Percentiles rank a stretch among this genome's conserved stretches.
Evolutionary conservation across 2,329 filamentous ascomycete genomes (phyloP).

Genomic region (Phoma sp.): DNA sequence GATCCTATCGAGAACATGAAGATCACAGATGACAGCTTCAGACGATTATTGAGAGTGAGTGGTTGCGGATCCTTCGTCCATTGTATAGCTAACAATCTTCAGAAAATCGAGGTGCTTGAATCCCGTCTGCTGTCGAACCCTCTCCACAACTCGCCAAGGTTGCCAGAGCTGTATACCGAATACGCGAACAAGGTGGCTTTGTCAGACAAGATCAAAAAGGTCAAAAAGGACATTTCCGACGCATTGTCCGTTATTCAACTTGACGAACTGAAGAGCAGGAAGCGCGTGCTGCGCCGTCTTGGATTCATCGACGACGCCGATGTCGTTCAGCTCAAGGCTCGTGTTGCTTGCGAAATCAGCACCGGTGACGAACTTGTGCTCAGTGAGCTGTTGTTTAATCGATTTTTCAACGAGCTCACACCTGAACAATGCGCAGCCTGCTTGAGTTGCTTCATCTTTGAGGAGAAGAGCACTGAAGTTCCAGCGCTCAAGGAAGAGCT

Average conservation of each 20-base stretch:
- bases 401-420: slow-evolving; percentile 95
- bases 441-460: slow-evolving; percentile 94
- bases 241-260: slow-evolving; percentile 90
- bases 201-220: slow-evolving; percentile 78
- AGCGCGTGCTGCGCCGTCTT: slow-evolving; percentile 89
- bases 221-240: slow-evolving; percentile 84
- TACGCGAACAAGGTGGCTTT: slow-evolving; percentile 82
- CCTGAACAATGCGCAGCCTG: slow-evolving; percentile 87
- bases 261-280: slow-evolving; percentile 94
- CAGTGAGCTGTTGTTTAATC: slow-evolving; percentile 91
- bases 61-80: too few species aligned
- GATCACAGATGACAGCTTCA: slow-evolving; percentile 91
- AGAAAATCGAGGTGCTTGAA: slow-evolving; percentile 97
- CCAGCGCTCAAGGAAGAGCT: slow-evolving; percentile 79
- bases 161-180: slow-evolving; percentile 84
- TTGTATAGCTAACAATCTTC: slow-evolving; percentile 28
- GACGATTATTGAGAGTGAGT: slow-evolving; percentile 75
- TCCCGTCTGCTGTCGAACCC: slow-evolving; percentile 87
- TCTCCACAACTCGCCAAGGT: slow-evolving; percentile 84
- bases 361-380: slow-evolving; percentile 94
- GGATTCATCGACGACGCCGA: slow-evolving; percentile 96
- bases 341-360: slow-evolving; percentile 96
- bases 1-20: slow-evolving; percentile 97
- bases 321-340: slow-evolving; percentile 94
- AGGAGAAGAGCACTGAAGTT: slow-evolving; percentile 86